Evolutionary conservation across 1,284 basidiomycete species (phyloP).

Genomic region (Ceraceosorus guamensis): DNA sequence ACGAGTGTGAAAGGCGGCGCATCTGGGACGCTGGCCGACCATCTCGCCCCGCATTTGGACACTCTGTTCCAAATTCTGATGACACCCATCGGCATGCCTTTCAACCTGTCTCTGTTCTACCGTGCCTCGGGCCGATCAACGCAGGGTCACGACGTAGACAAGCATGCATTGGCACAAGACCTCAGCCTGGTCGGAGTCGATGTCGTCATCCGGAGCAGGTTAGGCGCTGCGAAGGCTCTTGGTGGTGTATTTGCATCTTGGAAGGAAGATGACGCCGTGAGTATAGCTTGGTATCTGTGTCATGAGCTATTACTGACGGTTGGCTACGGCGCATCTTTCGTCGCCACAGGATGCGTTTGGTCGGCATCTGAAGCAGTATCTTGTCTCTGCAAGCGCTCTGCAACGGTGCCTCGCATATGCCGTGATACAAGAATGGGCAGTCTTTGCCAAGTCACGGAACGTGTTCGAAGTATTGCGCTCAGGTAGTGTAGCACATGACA

Average conservation of each 20-base stretch:
- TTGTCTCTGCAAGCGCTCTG: constrained; percentile 80
- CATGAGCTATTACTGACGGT: too few species aligned
- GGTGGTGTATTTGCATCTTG: constrained; percentile 66
- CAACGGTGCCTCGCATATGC: constrained; percentile 79
- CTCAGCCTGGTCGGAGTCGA: constrained; percentile 74
- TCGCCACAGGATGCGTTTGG: constrained; percentile 33
- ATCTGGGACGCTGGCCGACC: constrained; percentile 8
- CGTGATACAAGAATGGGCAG: constrained; percentile 87
- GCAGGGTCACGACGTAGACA: constrained; percentile 77
- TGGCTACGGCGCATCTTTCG: too few species aligned
- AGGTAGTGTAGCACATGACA: not conserved
- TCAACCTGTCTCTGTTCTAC: constrained; percentile 67
- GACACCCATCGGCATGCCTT: constrained; percentile 77
- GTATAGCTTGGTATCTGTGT: not conserved
- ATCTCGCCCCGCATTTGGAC: constrained; percentile 43
- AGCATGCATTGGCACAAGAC: constrained; percentile 88
- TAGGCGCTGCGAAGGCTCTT: constrained; percentile 73
- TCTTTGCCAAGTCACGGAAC: constrained; percentile 20
- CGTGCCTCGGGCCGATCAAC: constrained; percentile 54
- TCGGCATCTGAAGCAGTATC: constrained; percentile 66
- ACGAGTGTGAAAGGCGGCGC: too few species aligned
- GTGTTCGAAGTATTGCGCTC: constrained; percentile 19
- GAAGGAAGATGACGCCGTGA: constrained; percentile 48
- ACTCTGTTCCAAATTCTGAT: constrained; percentile 64
- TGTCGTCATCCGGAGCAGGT: constrained; percentile 69